These are phyloP conservation scores for Musa balbisiana DNA, from an alignment of 202 grass and related monocot genomes.

Conservation along the genomic window DNA sequence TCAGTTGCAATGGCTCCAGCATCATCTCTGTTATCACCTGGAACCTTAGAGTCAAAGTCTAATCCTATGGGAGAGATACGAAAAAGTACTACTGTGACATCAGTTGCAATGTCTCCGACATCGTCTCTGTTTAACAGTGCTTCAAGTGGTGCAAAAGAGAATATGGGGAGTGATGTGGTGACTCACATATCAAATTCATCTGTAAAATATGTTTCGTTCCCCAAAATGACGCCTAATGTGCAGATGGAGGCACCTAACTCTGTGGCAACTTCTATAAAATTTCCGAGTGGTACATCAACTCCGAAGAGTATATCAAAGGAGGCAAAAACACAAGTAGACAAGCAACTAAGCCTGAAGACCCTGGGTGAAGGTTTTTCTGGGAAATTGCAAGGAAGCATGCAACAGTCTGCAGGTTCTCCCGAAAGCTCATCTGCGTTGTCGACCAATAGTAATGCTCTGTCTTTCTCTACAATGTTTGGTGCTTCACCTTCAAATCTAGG, in stretches of 20 bases:
- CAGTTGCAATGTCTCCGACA: constrained; percentile 30
- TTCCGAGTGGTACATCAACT: constrained; percentile 24
- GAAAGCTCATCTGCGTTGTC: constrained; percentile 34
- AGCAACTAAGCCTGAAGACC: constrained; percentile 31
- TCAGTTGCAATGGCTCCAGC: constrained; percentile 13
- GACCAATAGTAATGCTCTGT: constrained; percentile 36
- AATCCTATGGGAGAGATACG: neutral
- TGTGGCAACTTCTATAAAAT: constrained; percentile 20
- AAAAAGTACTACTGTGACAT: neutral
- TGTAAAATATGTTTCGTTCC: constrained; percentile 40
- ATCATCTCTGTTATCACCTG: neutral
- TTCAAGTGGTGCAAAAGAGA: constrained; percentile 33
- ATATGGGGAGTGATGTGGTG: constrained; percentile 28
- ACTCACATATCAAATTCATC: constrained; percentile 35
- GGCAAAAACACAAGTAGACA: constrained; percentile 30
- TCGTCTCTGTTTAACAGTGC: constrained; percentile 26
- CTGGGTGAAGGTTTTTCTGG: constrained; percentile 25
- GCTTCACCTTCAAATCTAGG: constrained; percentile 24
- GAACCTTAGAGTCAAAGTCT: neutral
- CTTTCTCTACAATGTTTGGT: constrained; percentile 39
- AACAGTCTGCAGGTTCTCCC: constrained; percentile 18
- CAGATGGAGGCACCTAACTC: constrained; percentile 27
- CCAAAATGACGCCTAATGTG: constrained; percentile 38
- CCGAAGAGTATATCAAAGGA: constrained; percentile 35
- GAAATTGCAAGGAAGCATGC: constrained; percentile 30